Conservation (phyloP, 106 monocot genomes). For the Gastrodia elata region DNA sequence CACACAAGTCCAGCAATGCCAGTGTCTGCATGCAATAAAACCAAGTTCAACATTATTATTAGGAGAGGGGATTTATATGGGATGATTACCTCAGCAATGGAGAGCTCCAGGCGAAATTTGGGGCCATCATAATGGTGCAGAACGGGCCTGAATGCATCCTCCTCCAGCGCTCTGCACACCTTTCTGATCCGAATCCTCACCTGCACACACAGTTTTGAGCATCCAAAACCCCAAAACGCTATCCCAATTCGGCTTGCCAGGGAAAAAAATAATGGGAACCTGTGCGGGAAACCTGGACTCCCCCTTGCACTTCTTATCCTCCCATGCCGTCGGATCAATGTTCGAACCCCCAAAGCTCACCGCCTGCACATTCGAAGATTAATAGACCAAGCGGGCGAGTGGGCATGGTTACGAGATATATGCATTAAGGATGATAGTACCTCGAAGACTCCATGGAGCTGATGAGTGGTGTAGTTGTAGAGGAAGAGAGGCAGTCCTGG, state of each 20-base stretch:
- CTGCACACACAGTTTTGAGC: conserved; percentile 7
- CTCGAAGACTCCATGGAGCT: conserved; percentile 53
- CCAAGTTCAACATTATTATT: not conserved
- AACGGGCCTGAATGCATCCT: conserved; percentile 57
- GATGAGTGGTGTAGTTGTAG: conserved; percentile 59
- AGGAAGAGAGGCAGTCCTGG: conserved; percentile 60
- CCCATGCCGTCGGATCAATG: conserved; percentile 83
- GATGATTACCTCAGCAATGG: conserved; percentile 38
- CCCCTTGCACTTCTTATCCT: conserved; percentile 74
- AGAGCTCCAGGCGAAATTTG: conserved; percentile 59
- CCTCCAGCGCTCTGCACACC: conserved; percentile 44
- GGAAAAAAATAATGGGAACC: conserved; percentile 13
- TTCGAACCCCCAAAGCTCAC: conserved; percentile 73
- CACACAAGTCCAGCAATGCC: conserved; percentile 39
- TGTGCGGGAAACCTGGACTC: conserved; percentile 82
- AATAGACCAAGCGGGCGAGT: not conserved
- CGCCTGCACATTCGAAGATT: conserved; percentile 21
- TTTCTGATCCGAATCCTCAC: conserved; percentile 51
- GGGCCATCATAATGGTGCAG: conserved; percentile 61
- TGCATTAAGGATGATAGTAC: conserved; percentile 17
- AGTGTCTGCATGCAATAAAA: conserved; percentile 22
- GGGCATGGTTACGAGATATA: too few relatives aligned
- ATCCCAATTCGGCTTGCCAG: too few relatives aligned
- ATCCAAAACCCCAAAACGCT: not conserved
- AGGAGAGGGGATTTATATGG: not conserved